A percentile compares a stretch with the other conserved stretches of the same genome.
Evolutionary conservation across 805 yeast genomes (phyloP).

Genomic region (Tetrapisispora fleetii): DNA sequence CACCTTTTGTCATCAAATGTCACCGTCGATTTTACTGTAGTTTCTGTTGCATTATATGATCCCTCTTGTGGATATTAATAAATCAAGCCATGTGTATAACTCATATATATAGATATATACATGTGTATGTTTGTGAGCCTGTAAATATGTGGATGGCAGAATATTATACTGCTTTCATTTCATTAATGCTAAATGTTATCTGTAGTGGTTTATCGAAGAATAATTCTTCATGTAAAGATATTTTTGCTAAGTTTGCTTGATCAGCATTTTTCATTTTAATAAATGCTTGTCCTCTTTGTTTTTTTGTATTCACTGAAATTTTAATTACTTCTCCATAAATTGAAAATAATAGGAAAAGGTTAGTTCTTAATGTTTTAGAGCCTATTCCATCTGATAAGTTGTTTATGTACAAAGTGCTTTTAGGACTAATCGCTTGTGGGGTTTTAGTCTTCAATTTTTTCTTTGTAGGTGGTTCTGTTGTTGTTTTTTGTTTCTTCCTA

Average conservation of each 20-base stretch:
- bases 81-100: too few species aligned
- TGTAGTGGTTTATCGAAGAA: slow-evolving; percentile 46
- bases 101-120: too few species aligned
- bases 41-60: too few species aligned
- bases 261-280: slow-evolving; percentile 39
- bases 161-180: not conserved
- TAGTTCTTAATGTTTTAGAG: slow-evolving; percentile 36
- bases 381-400: slow-evolving; percentile 33
- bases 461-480: not conserved
- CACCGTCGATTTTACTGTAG: too few species aligned
- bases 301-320: slow-evolving; percentile 36
- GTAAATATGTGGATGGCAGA: not conserved
- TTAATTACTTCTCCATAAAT: slow-evolving; percentile 58
- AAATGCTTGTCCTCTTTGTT: slow-evolving; percentile 60
- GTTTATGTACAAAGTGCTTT: slow-evolving; percentile 46
- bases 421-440: slow-evolving; percentile 11
- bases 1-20: too few species aligned
- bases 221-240: slow-evolving; percentile 35
- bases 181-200: slow-evolving; percentile 35
- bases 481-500: slow-evolving; percentile 8
- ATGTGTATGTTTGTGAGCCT: too few species aligned
- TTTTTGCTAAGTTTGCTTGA: slow-evolving; percentile 43
- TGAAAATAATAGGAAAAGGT: slow-evolving; percentile 48
- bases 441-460: not conserved
- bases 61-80: too few species aligned